phyloP scores from a whole-genome alignment of 2,329 filamentous ascomycete species.

The Pseudocercospora cruenta region DNA sequence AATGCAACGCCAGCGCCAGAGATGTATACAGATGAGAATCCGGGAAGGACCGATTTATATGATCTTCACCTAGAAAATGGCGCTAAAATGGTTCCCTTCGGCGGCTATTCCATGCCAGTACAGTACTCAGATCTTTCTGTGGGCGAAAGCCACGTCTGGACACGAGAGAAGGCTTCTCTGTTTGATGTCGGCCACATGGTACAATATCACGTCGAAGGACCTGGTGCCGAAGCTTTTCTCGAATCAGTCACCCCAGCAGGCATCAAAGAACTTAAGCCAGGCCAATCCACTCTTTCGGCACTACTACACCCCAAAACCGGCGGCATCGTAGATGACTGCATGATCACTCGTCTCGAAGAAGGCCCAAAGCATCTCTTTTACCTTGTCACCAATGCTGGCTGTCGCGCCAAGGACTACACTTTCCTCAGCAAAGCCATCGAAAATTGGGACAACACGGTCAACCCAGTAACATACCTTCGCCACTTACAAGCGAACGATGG shows the following conservation, averaged over 20 bases:
- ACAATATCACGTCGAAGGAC: conserved; percentile 82
- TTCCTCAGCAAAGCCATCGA: conserved; percentile 74
- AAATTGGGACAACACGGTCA: conserved; percentile 59
- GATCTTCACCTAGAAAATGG: conserved; percentile 76
- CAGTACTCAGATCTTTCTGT: conserved; percentile 80
- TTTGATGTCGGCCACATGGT: conserved; percentile 98
- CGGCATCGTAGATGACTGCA: conserved; percentile 92
- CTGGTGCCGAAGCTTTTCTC: conserved; percentile 78
- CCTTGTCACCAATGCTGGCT: conserved; percentile 93
- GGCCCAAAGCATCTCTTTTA: conserved; percentile 66
- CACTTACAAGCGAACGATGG: conserved; percentile 45
- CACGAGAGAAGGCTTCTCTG: conserved; percentile 80
- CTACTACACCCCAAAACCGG: conserved; percentile 79
- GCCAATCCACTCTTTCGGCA: conserved; percentile 81
- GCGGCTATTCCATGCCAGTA: conserved; percentile 89
- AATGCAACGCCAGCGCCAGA: conserved; percentile 34
- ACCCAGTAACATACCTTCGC: conserved; percentile 37
- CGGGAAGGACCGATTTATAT: conserved; percentile 68
- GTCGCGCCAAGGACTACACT: conserved; percentile 81
- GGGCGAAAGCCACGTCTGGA: conserved; percentile 85
- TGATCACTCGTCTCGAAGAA: conserved; percentile 78
- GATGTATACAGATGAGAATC: conserved; percentile 36
- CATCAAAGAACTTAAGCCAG: conserved; percentile 63
- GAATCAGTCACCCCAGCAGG: conserved; percentile 81
- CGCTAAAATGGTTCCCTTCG: conserved; percentile 96